Conservation (phyloP, 441 rosid genomes). For the Populus trichocarpa region DNA sequence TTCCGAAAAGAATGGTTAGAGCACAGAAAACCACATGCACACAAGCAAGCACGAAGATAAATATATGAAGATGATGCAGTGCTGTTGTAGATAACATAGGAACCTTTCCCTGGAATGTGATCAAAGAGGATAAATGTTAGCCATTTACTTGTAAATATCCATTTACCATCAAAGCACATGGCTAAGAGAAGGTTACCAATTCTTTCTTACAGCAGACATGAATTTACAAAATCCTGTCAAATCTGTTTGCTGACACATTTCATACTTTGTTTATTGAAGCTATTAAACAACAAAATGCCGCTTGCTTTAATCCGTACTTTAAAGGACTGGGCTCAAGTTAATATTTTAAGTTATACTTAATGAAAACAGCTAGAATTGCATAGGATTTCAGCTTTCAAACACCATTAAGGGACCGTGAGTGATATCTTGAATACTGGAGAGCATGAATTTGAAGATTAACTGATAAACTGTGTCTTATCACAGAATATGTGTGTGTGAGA, state of each 20-base stretch:
- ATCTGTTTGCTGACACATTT: not conserved
- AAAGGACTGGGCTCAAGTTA: not conserved
- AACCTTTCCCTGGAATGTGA: slow-evolving; percentile 56
- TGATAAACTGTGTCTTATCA: not conserved
- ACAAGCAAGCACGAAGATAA: slow-evolving; percentile 79
- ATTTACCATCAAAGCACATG: not conserved
- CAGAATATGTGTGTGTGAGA: not conserved
- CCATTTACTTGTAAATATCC: not conserved
- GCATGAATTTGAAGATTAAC: not conserved
- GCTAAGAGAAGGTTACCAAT: not conserved
- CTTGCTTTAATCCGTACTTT: not conserved
- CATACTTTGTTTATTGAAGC: not conserved
- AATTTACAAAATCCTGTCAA: not conserved
- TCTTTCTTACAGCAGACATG: not conserved
- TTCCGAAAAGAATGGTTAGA: slow-evolving; percentile 73
- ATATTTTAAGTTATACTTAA: too few relatives aligned
- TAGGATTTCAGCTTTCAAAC: not conserved
- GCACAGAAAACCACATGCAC: slow-evolving; percentile 69
- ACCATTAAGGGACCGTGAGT: not conserved
- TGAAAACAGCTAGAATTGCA: not conserved
- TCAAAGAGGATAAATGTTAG: not conserved
- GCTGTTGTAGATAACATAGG: slow-evolving; percentile 69
- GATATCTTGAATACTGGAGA: not conserved
- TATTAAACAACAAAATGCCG: not conserved
- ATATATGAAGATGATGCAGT: slow-evolving; percentile 79